These are phyloP conservation scores for Salvia rosmarinus DNA, from an alignment of 257 asterid genomes.

Conservation along the genomic window DNA sequence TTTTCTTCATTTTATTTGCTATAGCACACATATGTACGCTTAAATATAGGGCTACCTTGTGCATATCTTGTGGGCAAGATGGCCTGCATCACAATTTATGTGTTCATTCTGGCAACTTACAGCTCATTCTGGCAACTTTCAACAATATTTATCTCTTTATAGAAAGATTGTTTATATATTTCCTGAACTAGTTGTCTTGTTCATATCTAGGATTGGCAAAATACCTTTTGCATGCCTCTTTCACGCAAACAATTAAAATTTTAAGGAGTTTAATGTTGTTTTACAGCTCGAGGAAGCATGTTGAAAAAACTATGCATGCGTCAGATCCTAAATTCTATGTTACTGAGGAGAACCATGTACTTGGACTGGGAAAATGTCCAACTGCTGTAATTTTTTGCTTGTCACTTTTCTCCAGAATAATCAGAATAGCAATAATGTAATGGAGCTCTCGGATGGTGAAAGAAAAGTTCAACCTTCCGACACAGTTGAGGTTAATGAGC, in stretches of 20 bases:
- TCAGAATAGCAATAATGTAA: conserved; percentile 8
- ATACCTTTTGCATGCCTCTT: not conserved
- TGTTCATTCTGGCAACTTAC: not conserved
- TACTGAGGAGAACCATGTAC: conserved; percentile 55
- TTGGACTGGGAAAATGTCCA: not conserved
- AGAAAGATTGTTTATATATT: not conserved
- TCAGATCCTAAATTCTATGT: conserved; percentile 44
- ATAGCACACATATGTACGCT: not conserved
- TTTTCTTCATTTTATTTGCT: too few relatives aligned
- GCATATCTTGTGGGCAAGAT: not conserved
- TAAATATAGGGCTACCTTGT: conserved; percentile 7
- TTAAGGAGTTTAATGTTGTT: conserved; percentile 24
- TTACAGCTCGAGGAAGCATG: conserved; percentile 57
- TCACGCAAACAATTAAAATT: not conserved
- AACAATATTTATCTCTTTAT: not conserved
- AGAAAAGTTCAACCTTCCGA: conserved; percentile 45
- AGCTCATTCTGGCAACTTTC: conserved; percentile 10
- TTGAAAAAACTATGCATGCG: conserved; percentile 42
- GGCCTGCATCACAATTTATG: conserved; percentile 1
- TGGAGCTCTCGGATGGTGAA: conserved; percentile 47
- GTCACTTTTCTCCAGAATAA: not conserved
- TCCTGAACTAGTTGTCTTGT: conserved; percentile 22
- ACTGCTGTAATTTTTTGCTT: not conserved
- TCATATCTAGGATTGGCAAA: not conserved
- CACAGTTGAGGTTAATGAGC: conserved; percentile 50